Conservation (phyloP, 2,329 filamentous ascomycete species). For the Penicillium sp. region DNA sequence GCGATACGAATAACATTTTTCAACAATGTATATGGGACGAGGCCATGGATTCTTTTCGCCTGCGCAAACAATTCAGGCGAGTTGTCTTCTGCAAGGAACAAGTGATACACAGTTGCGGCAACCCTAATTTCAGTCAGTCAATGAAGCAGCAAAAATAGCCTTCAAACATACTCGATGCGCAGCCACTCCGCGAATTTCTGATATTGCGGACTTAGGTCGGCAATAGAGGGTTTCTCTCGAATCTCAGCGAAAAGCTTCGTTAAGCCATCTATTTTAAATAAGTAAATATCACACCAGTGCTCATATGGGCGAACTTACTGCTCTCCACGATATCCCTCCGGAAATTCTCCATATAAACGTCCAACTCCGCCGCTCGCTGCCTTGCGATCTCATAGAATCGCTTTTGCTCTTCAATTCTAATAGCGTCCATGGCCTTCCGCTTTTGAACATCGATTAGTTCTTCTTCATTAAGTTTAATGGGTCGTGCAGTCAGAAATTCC, state of each 20-base stretch:
- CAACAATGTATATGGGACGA: constrained; percentile 87
- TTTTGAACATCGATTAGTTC: constrained; percentile 78
- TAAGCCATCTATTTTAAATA: constrained; percentile 63
- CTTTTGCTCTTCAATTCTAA: constrained; percentile 86
- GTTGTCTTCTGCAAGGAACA: constrained; percentile 97
- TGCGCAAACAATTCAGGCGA: constrained; percentile 95
- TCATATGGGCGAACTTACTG: constrained; percentile 55
- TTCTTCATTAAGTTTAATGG: constrained; percentile 73
- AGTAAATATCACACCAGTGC: constrained; percentile 27
- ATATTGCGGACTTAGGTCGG: constrained; percentile 89
- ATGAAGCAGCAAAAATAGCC: neutral
- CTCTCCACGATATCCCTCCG: constrained; percentile 66
- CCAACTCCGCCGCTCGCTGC: constrained; percentile 83
- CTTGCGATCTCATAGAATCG: constrained; percentile 94
- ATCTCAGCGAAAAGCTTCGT: constrained; percentile 93
- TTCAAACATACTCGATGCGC: constrained; percentile 68
- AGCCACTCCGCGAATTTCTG: constrained; percentile 98
- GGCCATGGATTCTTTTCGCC: constrained; percentile 87
- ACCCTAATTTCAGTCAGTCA: constrained; percentile 51
- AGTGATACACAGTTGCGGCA: constrained; percentile 91
- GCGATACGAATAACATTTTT: constrained; percentile 97
- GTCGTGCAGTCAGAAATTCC: constrained; percentile 76
- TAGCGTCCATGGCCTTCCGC: constrained; percentile 80
- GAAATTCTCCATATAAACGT: constrained; percentile 94
- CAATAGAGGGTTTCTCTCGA: constrained; percentile 81